A percentile compares a stretch with the other conserved stretches of the same genome.
These are phyloP conservation scores for Hygrophila difformis DNA, from an alignment of 257 asterid species.

Conservation along the genomic window DNA sequence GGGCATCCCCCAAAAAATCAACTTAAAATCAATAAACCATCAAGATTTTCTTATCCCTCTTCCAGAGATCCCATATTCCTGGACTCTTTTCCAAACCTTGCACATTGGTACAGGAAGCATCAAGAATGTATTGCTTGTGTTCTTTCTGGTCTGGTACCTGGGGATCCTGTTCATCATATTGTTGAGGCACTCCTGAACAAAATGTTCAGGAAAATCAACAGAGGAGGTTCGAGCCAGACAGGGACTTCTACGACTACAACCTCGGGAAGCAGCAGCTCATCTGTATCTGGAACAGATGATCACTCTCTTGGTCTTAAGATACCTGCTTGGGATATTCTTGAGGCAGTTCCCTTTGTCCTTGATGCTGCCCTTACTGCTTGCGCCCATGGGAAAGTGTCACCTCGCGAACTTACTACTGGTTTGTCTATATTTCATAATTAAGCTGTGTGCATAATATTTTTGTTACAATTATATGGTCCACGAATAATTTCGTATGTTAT, in stretches of 20 bases:
- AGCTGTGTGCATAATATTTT: slow-evolving; percentile 9
- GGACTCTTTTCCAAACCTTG: slow-evolving; percentile 86
- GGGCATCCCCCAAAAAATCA: slow-evolving; percentile 38
- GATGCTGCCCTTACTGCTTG: slow-evolving; percentile 96
- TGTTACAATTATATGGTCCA: slow-evolving; percentile 2
- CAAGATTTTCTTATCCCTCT: slow-evolving; percentile 49
- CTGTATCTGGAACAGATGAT: slow-evolving; percentile 70
- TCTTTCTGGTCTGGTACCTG: slow-evolving; percentile 83
- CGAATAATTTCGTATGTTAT: no score
- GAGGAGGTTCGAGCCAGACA: slow-evolving; percentile 39
- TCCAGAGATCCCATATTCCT: slow-evolving; percentile 57
- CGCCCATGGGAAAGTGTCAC: slow-evolving; percentile 82
- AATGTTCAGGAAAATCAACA: slow-evolving; percentile 73
- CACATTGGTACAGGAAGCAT: slow-evolving; percentile 85
- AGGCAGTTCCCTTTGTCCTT: slow-evolving; percentile 94
- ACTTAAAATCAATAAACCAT: slow-evolving; percentile 37
- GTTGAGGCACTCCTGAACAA: slow-evolving; percentile 75
- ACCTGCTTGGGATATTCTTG: slow-evolving; percentile 99
- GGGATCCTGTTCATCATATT: slow-evolving; percentile 81
- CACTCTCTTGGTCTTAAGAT: slow-evolving; percentile 48
- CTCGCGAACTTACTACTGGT: slow-evolving; percentile 97
- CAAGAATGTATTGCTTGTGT: slow-evolving; percentile 82
- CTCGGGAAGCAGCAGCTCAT: slow-evolving; percentile 77
- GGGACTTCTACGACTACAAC: slow-evolving; percentile 58
- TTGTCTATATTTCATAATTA: slow-evolving; percentile 15